Conservation (phyloP, 257 asterid species). For the Scutellaria barbata region DNA sequence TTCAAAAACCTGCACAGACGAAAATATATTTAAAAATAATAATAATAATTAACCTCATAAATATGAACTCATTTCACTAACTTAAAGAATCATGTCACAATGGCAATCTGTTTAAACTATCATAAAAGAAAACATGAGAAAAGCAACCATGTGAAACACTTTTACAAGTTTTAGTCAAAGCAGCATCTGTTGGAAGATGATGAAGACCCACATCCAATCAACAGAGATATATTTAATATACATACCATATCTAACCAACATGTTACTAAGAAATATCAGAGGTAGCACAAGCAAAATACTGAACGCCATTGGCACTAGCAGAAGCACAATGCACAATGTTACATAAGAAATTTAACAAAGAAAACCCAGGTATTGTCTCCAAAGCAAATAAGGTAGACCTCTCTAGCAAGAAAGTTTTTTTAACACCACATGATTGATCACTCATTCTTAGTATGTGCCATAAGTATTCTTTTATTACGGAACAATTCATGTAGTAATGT, state of each 20-base stretch:
- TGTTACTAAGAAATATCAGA: background rate
- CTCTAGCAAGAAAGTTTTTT: no score
- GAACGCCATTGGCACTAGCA: no score
- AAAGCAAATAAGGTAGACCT: no score
- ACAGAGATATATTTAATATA: background rate
- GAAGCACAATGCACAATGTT: no score
- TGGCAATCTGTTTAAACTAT: background rate
- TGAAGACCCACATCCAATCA: conserved; percentile 9
- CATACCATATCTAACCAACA: background rate
- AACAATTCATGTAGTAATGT: no score
- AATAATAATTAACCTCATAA: background rate
- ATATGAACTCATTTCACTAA: conserved; percentile 5
- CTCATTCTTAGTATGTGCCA: no score
- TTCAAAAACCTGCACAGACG: conserved; percentile 24
- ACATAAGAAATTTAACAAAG: no score
- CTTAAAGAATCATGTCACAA: background rate
- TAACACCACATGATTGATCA: no score
- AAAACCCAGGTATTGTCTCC: no score
- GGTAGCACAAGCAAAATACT: background rate
- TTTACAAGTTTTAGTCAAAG: background rate
- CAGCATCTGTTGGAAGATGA: background rate
- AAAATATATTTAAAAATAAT: background rate
- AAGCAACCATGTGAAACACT: background rate
- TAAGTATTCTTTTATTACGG: no score
- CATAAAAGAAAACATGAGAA: background rate